phyloP scores from a whole-genome alignment of 73 alveolate genomes.

The Loxodes magnus region DNA sequence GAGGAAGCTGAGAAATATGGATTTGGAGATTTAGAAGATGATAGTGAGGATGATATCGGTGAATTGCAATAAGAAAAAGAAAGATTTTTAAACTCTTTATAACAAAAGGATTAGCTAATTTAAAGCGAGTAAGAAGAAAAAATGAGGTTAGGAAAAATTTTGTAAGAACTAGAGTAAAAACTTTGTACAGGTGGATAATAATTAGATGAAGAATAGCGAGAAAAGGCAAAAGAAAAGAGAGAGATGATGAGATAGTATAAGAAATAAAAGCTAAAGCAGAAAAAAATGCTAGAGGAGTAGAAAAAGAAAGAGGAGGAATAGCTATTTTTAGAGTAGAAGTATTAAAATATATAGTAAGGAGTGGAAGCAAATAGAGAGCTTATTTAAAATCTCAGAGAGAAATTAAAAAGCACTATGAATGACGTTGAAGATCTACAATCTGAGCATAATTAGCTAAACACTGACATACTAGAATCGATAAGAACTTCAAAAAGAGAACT shows the following conservation, averaged over 20 bases:
- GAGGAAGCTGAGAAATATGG: no score
- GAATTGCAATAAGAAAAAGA: slow-evolving; percentile 16
- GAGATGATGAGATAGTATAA: slow-evolving; percentile 38
- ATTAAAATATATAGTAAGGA: slow-evolving; percentile 26
- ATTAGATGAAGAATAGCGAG: slow-evolving; percentile 52
- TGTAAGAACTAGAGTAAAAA: slow-evolving; percentile 40
- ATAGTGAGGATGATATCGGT: slow-evolving; percentile 2
- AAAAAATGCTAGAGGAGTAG: slow-evolving; percentile 40
- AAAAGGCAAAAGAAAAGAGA: slow-evolving; percentile 22
- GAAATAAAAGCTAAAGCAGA: slow-evolving; percentile 43
- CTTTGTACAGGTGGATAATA: slow-evolving; percentile 54
- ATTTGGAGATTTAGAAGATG: no score
- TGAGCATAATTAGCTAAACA: slow-evolving; percentile 30
- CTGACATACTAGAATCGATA: slow-evolving; percentile 26
- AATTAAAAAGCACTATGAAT: slow-evolving; percentile 10
- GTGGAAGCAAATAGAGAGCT: slow-evolving; percentile 23
- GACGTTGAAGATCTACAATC: slow-evolving; percentile 26
- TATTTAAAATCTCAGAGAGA: slow-evolving; percentile 1
- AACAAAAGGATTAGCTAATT: slow-evolving; percentile 31
- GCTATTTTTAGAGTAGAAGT: slow-evolving; percentile 23
- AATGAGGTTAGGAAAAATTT: slow-evolving; percentile 24
- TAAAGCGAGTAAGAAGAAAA: slow-evolving; percentile 17
- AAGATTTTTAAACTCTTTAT: slow-evolving; percentile 12
- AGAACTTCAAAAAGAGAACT: slow-evolving; percentile 23
- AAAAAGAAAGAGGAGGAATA: slow-evolving; percentile 40